Percentiles rank a stretch among this genome's conserved stretches.
These are phyloP conservation scores for Sporothrix schenckii DNA, from an alignment of 2,329 filamentous ascomycete genomes.

Conservation along the genomic window DNA sequence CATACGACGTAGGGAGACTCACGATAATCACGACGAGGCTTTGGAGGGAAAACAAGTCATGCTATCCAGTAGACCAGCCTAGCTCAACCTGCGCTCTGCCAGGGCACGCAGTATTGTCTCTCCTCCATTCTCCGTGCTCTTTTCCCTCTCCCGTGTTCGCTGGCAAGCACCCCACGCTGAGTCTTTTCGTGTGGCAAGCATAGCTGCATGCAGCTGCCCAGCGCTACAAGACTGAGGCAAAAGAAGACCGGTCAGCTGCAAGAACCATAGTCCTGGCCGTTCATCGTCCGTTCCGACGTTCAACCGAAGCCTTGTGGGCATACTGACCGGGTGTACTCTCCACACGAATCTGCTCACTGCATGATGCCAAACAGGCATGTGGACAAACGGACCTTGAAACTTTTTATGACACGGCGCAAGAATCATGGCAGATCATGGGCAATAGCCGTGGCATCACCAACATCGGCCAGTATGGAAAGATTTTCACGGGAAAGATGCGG, in stretches of 20 bases:
- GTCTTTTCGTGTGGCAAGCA: neutral
- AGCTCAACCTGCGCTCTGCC: neutral
- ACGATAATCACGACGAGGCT: neutral
- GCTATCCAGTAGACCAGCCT: neutral
- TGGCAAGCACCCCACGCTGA: neutral
- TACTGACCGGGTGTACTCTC: neutral
- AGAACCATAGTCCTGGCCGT: neutral
- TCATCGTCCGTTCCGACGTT: slow-evolving; percentile 17
- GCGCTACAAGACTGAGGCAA: neutral
- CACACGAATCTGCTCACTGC: neutral
- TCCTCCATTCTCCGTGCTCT: neutral
- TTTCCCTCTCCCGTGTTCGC: neutral
- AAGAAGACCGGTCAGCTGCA: neutral
- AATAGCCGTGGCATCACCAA: slow-evolving; percentile 7
- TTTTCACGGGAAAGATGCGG: neutral
- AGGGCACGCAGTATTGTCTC: neutral
- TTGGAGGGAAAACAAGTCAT: neutral
- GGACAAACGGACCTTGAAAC: neutral
- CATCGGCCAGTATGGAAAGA: neutral
- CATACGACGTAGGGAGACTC: neutral
- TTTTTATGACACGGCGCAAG: neutral
- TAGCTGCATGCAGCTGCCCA: neutral
- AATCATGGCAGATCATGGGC: slow-evolving; percentile 16
- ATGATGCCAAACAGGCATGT: neutral
- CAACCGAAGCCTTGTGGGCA: slow-evolving; percentile 3